Evolutionary conservation across 108 stramenopile genomes (phyloP), one percentile per base, ranked within the genome.

Genomic region (Cyclotella atomus): DNA sequence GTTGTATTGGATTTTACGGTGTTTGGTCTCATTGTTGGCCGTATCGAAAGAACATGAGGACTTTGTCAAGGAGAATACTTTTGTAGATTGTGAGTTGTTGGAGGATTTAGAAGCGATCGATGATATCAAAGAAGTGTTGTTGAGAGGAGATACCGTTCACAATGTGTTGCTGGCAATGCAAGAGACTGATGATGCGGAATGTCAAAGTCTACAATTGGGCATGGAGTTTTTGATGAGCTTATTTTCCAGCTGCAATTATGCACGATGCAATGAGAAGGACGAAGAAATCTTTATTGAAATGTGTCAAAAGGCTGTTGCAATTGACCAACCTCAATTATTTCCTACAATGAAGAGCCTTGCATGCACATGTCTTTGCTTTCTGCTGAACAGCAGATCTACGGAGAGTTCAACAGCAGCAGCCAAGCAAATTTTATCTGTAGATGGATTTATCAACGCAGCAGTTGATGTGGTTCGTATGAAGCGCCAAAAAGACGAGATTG

Each of bases 1-100:
- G 10, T 47, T 33, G 45, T 70, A 70, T 59, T 70, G 70, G 70
- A 44, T 46, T 28, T 70, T 70, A 9, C 47, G 57, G 38, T 70
- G 70, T 52, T 59, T 70, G 57, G 16, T 38, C 25, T 14, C 29
- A 15, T 25, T 70, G 41, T 56, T 70, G 9, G 25, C 35, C 25
- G n/a, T 24, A 10, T 70, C 44, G 55, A 36, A 24, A 32, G 68
- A 68, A 20, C 12, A 44, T 25, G 62, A 63, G 38, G 62, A 63
- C 2, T 63, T 19, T 47, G 45, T 44, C 32, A 41, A 35, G 2
- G 15, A 16, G 30, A 14, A 20, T 0, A 47, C 16, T 15, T 47
- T 19, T 47, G 44, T 36, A 0, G 24, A 15, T 23, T 30, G 33
- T 27, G 36, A 52, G 9, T 19, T 29, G 19, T 33, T 53, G 52